Evolutionary conservation across 2,329 filamentous ascomycete species (phyloP), one percentile per base, ranked within the genome.

Genomic region (Colletotrichum somersetense): DNA sequence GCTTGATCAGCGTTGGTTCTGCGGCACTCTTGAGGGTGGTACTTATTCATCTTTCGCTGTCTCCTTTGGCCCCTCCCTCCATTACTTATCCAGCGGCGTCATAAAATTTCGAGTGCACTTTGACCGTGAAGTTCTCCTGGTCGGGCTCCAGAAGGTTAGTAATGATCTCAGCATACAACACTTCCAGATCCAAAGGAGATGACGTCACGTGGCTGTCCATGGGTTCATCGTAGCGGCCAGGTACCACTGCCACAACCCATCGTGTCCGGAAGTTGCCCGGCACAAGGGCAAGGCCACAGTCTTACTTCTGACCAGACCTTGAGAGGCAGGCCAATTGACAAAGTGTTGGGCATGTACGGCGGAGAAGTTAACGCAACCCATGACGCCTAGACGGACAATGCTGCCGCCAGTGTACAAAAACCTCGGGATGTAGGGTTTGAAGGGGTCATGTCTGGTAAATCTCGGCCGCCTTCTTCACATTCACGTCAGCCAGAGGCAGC

Each of bases 101-200:
- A 1, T 42, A 16, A 14, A 42, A 16, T 1, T 92, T 91, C 0
- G 81, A 80, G 3, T 91, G 88, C 1, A 92, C 87, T 77, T 97
- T 94, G 0, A 97, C 83, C 93, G 97, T 97, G 14, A 95, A 81
- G 79, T 91, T 91, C 75, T 92, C 90, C 44, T 88, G 80, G 20
- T 88, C 86, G 0, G 94, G 90, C 76, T 97, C 92, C 61, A 97
- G 84, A 3, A 87, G 72, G 0, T 91, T 83, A 5, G 69, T 56
- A 3, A 40, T n/a, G 18, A 42, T 35, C 14, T 58, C 3, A 14
- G 68, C 16, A 44, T 62, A 42, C 20, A 18, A n/a, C 16, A 69
- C 44, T 40, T 73, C 64, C 7, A 72, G 83, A 75, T 97, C 94
- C 20, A 97, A 87, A 44, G 53, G 57, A 33, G 61, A 70, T 16